A percentile compares a stretch with the other conserved stretches of the same genome.
Evolutionary conservation across 2,329 filamentous ascomycete species (phyloP).

Genomic region (Didymella keratinophila): DNA sequence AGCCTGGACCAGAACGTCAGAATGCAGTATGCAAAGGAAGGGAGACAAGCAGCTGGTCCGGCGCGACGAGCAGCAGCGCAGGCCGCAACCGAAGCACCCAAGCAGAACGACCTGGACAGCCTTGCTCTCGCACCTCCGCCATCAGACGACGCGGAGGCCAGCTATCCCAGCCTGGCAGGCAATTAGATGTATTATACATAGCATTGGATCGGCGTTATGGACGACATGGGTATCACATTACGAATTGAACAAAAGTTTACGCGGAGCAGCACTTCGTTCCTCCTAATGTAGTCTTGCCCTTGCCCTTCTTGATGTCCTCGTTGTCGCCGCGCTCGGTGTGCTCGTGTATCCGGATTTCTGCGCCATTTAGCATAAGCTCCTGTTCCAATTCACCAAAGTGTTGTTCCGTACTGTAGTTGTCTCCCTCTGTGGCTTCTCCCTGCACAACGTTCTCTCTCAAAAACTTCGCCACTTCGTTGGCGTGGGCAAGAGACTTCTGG

Average conservation of each 20-base stretch:
- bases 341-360: slow-evolving; percentile 88
- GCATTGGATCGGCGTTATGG: slow-evolving; percentile 40
- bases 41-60: slow-evolving; percentile 55
- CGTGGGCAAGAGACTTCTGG: slow-evolving; percentile 74
- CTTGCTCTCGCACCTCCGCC: slow-evolving; percentile 76
- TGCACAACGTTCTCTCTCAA: slow-evolving; percentile 88
- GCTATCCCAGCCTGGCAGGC: slow-evolving; percentile 86
- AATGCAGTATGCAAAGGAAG: slow-evolving; percentile 80
- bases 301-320: slow-evolving; percentile 77
- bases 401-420: slow-evolving; percentile 66
- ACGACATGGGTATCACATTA: slow-evolving; percentile 44
- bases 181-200: slow-evolving; percentile 62
- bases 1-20: slow-evolving; percentile 89
- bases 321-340: slow-evolving; percentile 93
- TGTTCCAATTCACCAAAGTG: too few relatives aligned
- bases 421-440: slow-evolving; percentile 64
- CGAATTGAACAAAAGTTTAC: slow-evolving; percentile 40
- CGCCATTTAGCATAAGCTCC: slow-evolving; percentile 24
- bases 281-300: slow-evolving; percentile 52
- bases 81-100: slow-evolving; percentile 53
- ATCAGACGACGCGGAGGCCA: slow-evolving; percentile 76
- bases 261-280: slow-evolving; percentile 51
- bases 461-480: slow-evolving; percentile 81
- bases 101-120: slow-evolving; percentile 54
- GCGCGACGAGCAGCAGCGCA: slow-evolving; percentile 42